Base-by-base conservation (phyloP, 2,329 filamentous ascomycete species). In the Elsinoe ampelina region DNA sequence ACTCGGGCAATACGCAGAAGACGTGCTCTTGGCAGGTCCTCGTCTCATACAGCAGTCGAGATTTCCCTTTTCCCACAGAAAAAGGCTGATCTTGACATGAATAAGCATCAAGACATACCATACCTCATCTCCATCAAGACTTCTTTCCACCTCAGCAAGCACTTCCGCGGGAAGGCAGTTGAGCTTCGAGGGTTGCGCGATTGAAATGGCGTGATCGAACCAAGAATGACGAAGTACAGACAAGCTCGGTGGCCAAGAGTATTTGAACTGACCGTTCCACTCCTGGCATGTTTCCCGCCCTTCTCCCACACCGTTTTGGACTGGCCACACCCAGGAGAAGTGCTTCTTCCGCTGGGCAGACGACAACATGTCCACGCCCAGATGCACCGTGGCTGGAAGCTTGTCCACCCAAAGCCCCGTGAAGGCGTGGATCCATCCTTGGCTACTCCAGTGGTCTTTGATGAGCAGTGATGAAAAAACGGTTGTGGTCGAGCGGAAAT, bases 141-240 rank as follows among this genome's bases (percentile, higher is more conserved):
- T 10, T 45, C 41, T 45, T 45, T 45, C 19, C 26, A 15, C 15
- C 41, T 8, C 12, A 19, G 41, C 20, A 26, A 12, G 20, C 41
- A 45, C 41, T 43, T 43, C 41, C 41, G 19, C 41, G 41, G 41
- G 15, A 17, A 8, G 17, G 22, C 17, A 43, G 19, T 43, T 22
- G 17, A 43, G 38, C 38, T 42, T 42, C 13, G 15, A 15, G 38
- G 15, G 41, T 43, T 22, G 12, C 41, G 19, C 19, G 41, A 43
- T 43, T 45, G 41, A 50, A 30, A 50, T 50, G 45, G 45, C 45
- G 45, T 50, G 45, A 50, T 50, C 45, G 34, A 30, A 35, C 45
- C 45, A 50, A 50, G 45, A 35, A 50, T 50, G 45, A 34, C 45
- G 30, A 34, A 22, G 30, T 50, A 20, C 45, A 50, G n/a, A 50